Conservation (phyloP, 352 stramenopile genomes). For the Halophytophthora batemanensis region DNA sequence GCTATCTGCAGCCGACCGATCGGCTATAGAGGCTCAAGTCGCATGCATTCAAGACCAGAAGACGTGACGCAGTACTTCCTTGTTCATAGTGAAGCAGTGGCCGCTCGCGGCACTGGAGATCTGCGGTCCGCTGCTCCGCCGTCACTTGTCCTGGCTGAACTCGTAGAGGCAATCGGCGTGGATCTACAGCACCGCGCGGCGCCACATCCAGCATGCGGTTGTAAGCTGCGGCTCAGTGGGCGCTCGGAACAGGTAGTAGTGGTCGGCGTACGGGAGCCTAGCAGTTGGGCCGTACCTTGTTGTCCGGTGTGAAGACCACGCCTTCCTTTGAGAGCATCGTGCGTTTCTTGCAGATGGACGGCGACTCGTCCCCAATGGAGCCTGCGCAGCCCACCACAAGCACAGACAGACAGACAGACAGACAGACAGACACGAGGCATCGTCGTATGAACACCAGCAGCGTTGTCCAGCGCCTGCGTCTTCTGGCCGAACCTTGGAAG, state of each 20-base stretch:
- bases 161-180: too few relatives aligned
- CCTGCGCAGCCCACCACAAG: constrained; percentile 23
- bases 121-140: too few relatives aligned
- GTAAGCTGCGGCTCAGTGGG: background rate
- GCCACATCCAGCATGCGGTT: too few relatives aligned
- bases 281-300: constrained; percentile 38
- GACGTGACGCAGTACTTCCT: background rate
- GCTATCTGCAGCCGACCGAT: constrained; percentile 73
- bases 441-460: too few relatives aligned
- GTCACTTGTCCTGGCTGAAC: background rate
- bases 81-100: background rate
- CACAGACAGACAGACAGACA: background rate
- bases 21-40: constrained; percentile 33
- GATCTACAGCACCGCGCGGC: too few relatives aligned
- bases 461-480: background rate
- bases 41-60: constrained; percentile 3
- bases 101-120: too few relatives aligned
- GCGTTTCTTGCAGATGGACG: constrained; percentile 68
- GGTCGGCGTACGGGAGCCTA: background rate
- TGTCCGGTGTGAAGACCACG: constrained; percentile 52
- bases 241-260: background rate
- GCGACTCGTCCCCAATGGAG: constrained; percentile 52
- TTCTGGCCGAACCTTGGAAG: constrained; percentile 42
- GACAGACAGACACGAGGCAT: background rate
- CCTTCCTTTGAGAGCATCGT: constrained; percentile 58